Percentiles rank a stretch among this genome's conserved stretches.
Conservation (phyloP, 2,329 filamentous ascomycete species). For the Biscogniauxia mediterranea region DNA sequence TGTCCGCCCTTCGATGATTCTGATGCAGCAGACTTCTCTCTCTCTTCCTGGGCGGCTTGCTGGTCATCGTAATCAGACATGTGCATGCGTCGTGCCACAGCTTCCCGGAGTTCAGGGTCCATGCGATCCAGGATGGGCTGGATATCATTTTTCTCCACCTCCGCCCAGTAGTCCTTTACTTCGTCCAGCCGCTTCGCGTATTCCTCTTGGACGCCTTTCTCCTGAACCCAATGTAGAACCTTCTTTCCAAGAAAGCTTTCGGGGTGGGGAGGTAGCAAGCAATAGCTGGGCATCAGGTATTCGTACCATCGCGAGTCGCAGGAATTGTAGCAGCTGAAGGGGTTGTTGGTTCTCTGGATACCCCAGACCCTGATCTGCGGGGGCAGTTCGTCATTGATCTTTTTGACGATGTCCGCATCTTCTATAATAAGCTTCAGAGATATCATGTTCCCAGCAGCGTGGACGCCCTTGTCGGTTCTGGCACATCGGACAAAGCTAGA, state of each 20-base stretch:
- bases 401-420: constrained; percentile 80
- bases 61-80: constrained; percentile 25
- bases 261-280: constrained; percentile 87
- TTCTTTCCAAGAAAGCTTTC: constrained; percentile 82
- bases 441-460: constrained; percentile 92
- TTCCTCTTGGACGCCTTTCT: constrained; percentile 68
- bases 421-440: constrained; percentile 95
- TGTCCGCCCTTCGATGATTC: not conserved
- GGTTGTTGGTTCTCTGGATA: constrained; percentile 82
- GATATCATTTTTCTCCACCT: constrained; percentile 77
- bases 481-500: constrained; percentile 92
- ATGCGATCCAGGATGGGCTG: constrained; percentile 65
- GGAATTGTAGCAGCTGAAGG: constrained; percentile 91
- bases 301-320: constrained; percentile 98
- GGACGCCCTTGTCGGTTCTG: constrained; percentile 94
- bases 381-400: constrained; percentile 83
- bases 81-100: constrained; percentile 63
- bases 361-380: constrained; percentile 95
- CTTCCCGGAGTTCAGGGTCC: constrained; percentile 60
- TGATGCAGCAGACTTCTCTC: not conserved
- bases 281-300: constrained; percentile 92
- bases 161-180: constrained; percentile 77
- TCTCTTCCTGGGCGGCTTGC: not conserved
- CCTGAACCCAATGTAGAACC: constrained; percentile 73
- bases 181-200: constrained; percentile 71